Evolutionary conservation across 1,139 yeast genomes (phyloP).

Genomic region (Yamadazyma conglobata): DNA sequence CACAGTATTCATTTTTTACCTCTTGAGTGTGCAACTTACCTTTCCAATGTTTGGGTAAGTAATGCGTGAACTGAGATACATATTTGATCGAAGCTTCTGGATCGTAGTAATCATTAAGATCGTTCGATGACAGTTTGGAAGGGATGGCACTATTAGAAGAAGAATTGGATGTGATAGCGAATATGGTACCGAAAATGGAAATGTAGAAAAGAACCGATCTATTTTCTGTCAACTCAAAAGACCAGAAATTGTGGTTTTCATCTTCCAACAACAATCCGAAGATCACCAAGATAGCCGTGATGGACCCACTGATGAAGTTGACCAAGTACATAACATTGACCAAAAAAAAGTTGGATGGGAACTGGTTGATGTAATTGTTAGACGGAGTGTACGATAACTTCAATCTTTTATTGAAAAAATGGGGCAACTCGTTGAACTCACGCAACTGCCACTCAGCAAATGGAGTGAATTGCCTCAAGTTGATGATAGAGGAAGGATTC

Average conservation of each 20-base stretch:
- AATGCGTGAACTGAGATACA: conserved; percentile 86
- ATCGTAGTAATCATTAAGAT: conserved; percentile 62
- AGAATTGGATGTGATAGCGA: conserved; percentile 58
- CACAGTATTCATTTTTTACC: conserved; percentile 80
- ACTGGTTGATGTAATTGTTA: conserved; percentile 78
- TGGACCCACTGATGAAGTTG: conserved; percentile 82
- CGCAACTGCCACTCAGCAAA: conserved; percentile 93
- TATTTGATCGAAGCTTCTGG: conserved; percentile 81
- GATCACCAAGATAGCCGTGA: conserved; percentile 82
- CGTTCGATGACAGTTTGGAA: conserved; percentile 24
- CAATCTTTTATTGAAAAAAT: conserved; percentile 75
- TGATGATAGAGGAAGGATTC: conserved; percentile 80
- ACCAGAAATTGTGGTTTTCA: conserved; percentile 71
- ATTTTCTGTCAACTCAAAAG: conserved; percentile 82
- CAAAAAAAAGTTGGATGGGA: conserved; percentile 72
- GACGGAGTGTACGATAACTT: conserved; percentile 79
- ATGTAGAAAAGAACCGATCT: conserved; percentile 83
- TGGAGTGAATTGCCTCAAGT: conserved; percentile 83
- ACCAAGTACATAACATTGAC: conserved; percentile 56
- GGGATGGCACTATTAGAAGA: conserved; percentile 6
- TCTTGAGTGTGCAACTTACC: conserved; percentile 77
- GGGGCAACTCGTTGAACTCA: conserved; percentile 90
- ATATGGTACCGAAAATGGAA: conserved; percentile 76
- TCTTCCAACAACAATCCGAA: conserved; percentile 82
- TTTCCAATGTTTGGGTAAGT: conserved; percentile 83